Conservation (phyloP, 306 rosid genomes). For the Casuarina glauca region DNA sequence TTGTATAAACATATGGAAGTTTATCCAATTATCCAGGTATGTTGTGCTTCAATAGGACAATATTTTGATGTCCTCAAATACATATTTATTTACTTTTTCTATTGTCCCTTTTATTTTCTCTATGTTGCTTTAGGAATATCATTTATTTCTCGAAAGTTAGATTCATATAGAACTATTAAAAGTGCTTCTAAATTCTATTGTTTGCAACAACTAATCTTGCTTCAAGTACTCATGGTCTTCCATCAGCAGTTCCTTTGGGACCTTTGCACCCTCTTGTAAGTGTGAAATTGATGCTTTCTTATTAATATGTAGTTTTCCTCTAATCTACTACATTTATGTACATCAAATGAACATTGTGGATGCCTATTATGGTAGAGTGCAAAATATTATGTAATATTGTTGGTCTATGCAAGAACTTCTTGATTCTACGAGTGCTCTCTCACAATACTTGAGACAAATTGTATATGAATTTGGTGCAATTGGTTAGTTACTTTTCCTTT, state of each 20-base stretch:
- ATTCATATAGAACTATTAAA: no score
- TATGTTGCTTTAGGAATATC: background rate
- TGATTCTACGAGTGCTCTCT: slow-evolving; percentile 85
- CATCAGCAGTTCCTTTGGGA: slow-evolving; percentile 67
- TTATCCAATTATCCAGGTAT: slow-evolving; percentile 69
- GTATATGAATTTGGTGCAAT: slow-evolving; percentile 64
- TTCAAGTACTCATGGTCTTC: slow-evolving; percentile 60
- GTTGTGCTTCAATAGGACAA: slow-evolving; percentile 11
- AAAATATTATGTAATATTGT: slow-evolving; percentile 17
- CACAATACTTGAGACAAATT: slow-evolving; percentile 65
- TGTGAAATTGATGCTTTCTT: slow-evolving; percentile 33
- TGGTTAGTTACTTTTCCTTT: slow-evolving; percentile 50
- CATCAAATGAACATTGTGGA: background rate
- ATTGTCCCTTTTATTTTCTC: background rate
- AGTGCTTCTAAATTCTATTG: slow-evolving; percentile 26
- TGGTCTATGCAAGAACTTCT: slow-evolving; percentile 73
- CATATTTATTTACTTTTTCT: background rate
- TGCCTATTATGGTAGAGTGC: background rate
- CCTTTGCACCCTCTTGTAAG: slow-evolving; percentile 75
- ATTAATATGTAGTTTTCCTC: slow-evolving; percentile 7
- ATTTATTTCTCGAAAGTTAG: background rate
- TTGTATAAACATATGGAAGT: slow-evolving; percentile 55
- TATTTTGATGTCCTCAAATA: background rate
- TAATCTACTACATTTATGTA: slow-evolving; percentile 14
- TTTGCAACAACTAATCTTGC: slow-evolving; percentile 70